A percentile compares a stretch with the other conserved stretches of the same genome.
Evolutionary conservation across 257 asterid genomes (phyloP).

Genomic region (Forsythia viridissima): DNA sequence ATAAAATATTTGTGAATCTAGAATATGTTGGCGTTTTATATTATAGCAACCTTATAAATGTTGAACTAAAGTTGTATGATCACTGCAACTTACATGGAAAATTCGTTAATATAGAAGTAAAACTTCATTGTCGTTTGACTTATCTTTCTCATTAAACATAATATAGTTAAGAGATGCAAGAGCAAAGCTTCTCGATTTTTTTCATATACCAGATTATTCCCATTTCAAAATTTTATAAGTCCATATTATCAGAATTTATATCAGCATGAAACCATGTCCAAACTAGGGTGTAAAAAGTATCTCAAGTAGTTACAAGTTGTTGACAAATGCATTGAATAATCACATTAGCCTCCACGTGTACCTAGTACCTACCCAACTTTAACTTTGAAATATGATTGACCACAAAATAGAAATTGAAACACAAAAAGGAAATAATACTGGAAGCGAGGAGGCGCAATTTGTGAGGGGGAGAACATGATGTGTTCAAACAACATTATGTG

Average conservation of each 20-base stretch:
- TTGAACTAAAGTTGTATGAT: neutral
- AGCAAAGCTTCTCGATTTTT: neutral
- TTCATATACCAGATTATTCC: neutral
- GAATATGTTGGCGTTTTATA: neutral
- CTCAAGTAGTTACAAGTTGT: conserved; percentile 6
- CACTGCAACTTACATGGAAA: neutral
- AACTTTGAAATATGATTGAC: conserved; percentile 1
- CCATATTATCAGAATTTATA: neutral
- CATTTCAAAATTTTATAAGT: neutral
- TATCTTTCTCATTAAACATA: neutral
- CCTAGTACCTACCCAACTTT: neutral
- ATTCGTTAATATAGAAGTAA: neutral
- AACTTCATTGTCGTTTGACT: neutral
- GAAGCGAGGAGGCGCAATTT: neutral
- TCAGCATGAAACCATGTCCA: neutral
- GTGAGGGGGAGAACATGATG: neutral
- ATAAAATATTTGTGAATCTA: neutral
- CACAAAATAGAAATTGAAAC: neutral
- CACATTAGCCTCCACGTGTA: conserved; percentile 10
- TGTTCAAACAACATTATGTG: neutral
- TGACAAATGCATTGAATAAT: conserved; percentile 12
- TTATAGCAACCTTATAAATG: neutral
- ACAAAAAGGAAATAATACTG: neutral
- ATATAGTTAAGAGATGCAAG: neutral
- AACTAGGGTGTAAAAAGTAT: neutral